Evolutionary conservation across 495 filamentous ascomycete species (phyloP), one percentile per base, ranked within the genome.

Genomic region (Cenococcum geophilum): DNA sequence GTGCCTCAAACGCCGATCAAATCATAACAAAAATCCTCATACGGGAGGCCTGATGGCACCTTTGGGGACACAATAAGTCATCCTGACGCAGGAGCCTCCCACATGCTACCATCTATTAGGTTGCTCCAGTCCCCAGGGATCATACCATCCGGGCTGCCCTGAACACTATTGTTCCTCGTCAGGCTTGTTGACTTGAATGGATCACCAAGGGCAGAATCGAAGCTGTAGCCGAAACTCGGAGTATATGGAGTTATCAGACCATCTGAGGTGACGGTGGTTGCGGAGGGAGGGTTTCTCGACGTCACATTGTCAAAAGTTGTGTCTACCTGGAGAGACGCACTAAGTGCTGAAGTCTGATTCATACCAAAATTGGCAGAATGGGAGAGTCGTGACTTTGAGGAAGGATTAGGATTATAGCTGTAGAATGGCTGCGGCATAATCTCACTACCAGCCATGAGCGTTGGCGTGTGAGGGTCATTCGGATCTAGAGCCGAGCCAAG

Each of bases 361-460:
- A 64, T 56, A 1, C 51, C 57, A 12, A 35, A 45, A 12, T 48
- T 37, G 36, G 36, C 11, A 27, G 56, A 8, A 53, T 25, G 20
- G 34, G 62, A 5, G 0, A 49, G 40, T 12, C 43, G 40, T 11
- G 50, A 52, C 57, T 65, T 68, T 18, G 59, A 55, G 6, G 58
- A 55, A 4, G 57, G 37, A 40, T 70, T 72, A 14, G 71, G 71
- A 37, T 73, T 73, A 61, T 76, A 74, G 36, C 68, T 73, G 59
- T 76, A 76, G 64, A 66, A 76, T 11, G 71, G 66, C 36, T 68
- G 63, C 5, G 69, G 48, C 43, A 68, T 40, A 14, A 59, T 55
- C 16, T 75, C 72, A 57, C 70, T 72, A 1, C 76, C 76, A 63
- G 64, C 65, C 78, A 80, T 82, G 57, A 80, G 64, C 51, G 75